Evolutionary conservation across 768 basidiomycete genomes (phyloP), one percentile per base, ranked within the genome.

Genomic region (Hygrocybe punicea): DNA sequence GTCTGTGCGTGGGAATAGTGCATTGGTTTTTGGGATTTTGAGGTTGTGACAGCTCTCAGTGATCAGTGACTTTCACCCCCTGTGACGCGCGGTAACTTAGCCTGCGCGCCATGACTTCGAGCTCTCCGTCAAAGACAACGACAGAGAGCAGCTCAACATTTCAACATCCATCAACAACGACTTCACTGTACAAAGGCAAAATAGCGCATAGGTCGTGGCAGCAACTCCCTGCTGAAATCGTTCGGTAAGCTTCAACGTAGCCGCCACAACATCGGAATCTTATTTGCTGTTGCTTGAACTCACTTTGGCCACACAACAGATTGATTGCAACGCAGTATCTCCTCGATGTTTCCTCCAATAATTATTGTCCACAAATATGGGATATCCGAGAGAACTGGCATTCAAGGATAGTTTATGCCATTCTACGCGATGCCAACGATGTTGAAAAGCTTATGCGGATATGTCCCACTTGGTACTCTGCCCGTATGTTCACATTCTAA

Each of bases 391-490:
- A 83, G 47, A 67, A 74, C 13, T 89, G 86, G 87, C 79, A 81
- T 44, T 76, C 78, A 9, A 75, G 85, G 58, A 81, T 86, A 71
- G 80, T 84, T 1, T 89, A 81, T 67, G 76, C 78, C 10, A 74
- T 78, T 46, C 69, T 89, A 62, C 85, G 86, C 67, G 84, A 88
- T 73, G 80, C 82, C 17, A 67, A 72, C 21, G 80, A 83, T 10
- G 66, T 88, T 19, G 85, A 87, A 62, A 76, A 76, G 59, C 63
- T 89, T 52, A 87, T 87, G 85, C 63, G 70, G 39, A 74, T 87
- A 58, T 85, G 83, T 64, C 81, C 81, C 0, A 64, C 82, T 53
- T 89, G 86, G 86, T 70, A 72, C 47, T 63, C 64, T 35, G 85
- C 85, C 52, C 75, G 86, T 88, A 67, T 70, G 86, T 61, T 47